Evolutionary conservation across 306 rosid species (phyloP), one percentile per base, ranked within the genome.

Genomic region (Arachis hypogaea): DNA sequence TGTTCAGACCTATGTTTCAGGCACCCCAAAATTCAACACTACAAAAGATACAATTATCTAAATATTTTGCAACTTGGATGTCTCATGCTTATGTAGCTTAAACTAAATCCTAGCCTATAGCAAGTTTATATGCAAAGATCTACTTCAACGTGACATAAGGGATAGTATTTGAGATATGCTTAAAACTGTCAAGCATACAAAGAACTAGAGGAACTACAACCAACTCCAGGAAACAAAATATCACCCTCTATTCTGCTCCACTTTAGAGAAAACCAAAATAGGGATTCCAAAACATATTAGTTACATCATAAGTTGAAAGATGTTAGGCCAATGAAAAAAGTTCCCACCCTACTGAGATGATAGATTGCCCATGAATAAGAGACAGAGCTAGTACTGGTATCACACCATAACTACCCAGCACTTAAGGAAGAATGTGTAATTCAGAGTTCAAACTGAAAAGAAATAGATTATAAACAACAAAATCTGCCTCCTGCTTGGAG

Each of bases 401-500:
- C 69, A 51, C 47, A 74, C 30, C 44, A 76, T 9, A 11, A 43
- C 9, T 7, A 55, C 38, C 54, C 10, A 38, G 42, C 42, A 63
- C 14, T 22, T 47, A 80, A 7, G 3, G 22, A 12, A 57, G 42
- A 44, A 59, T 43, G 12, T 28, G 22, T 51, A 58, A 71, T 42
- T 58, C 36, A 49, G 49, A 71, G 44, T 69, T 7, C 38, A 3
- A 59, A 59, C 60, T 42, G n/a, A 77, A 62, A 0, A 3, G 3
- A 47, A 8, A 9, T 16, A 16, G 6, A 2, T 18, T 47, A 18
- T 3, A 66, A 70, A 46, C 46, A 18, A 16, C 56, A 47, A 41
- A 77, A 62, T 50, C 9, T 8, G 54, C 80, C 38, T 74, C 42
- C 69, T 1, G 68, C 40, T 62, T 69, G 49, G 7, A 50, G 16